A percentile compares a stretch with the other conserved stretches of the same genome.
Conservation (phyloP, 306 rosid genomes). For the Macrotyloma uniflorum region DNA sequence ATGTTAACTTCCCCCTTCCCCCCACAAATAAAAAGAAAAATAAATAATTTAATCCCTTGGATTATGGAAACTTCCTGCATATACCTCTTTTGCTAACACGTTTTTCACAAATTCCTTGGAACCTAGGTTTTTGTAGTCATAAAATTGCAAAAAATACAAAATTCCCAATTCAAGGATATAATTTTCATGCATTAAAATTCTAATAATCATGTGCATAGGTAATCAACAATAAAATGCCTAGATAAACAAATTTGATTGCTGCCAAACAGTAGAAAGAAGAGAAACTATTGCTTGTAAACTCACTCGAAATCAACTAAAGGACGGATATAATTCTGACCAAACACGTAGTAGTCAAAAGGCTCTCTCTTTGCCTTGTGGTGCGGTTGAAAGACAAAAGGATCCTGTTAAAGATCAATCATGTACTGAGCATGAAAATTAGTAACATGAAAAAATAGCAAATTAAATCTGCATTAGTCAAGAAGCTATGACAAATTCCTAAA, state of each 20-base stretch:
- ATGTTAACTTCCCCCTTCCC: background rate
- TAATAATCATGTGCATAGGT: background rate
- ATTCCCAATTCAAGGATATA: background rate
- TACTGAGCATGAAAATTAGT: conserved; percentile 33
- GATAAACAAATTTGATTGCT: conserved; percentile 25
- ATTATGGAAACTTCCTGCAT: conserved; percentile 20
- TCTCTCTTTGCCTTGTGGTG: conserved; percentile 89
- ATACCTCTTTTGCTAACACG: background rate
- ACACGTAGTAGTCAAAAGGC: conserved; percentile 93
- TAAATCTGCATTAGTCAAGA: conserved; percentile 27
- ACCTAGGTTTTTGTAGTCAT: conserved; percentile 3
- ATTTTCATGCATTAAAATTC: conserved; percentile 11
- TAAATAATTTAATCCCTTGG: background rate
- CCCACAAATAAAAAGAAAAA: background rate
- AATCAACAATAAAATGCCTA: conserved; percentile 22
- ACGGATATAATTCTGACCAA: conserved; percentile 94
- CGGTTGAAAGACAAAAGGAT: conserved; percentile 85
- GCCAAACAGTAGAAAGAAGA: conserved; percentile 36
- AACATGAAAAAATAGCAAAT: conserved; percentile 31
- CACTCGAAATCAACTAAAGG: conserved; percentile 91
- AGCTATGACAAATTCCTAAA: conserved; percentile 10
- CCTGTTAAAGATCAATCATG: conserved; percentile 65
- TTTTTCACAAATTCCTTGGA: background rate
- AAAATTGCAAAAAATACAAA: conserved; percentile 16
- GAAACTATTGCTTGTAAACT: conserved; percentile 43